A percentile compares a stretch with the other conserved stretches of the same genome.
These are phyloP conservation scores for Heritiera littoralis DNA, from an alignment of 345 rosid species.

Conservation along the genomic window DNA sequence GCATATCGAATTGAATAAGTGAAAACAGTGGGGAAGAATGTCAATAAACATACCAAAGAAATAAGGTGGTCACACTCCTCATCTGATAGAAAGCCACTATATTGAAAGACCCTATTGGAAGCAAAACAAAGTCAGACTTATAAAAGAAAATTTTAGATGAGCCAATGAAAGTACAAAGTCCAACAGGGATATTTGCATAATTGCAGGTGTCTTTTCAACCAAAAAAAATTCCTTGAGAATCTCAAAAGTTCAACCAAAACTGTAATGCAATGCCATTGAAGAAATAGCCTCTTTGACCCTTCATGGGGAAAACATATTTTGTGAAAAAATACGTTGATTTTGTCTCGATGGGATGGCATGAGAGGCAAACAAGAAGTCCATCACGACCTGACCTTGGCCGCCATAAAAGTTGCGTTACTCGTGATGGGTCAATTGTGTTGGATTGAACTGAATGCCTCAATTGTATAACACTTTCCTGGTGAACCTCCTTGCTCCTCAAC, in stretches of 20 bases:
- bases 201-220: not conserved
- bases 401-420: constrained; percentile 75
- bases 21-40: not conserved
- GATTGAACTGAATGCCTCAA: constrained; percentile 34
- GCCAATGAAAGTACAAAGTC: too few species aligned
- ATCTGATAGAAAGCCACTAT: constrained; percentile 58
- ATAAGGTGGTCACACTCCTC: constrained; percentile 78
- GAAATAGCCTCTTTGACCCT: not conserved
- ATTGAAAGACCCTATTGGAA: constrained; percentile 65
- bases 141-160: constrained; percentile 6
- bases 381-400: constrained; percentile 88
- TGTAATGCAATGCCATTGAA: not conserved
- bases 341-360: not conserved
- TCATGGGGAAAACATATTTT: not conserved
- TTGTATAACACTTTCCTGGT: constrained; percentile 18
- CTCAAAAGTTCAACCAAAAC: not conserved
- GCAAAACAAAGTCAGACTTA: constrained; percentile 28
- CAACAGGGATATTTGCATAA: not conserved
- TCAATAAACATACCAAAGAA: constrained; percentile 48
- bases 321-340: not conserved
- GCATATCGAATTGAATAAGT: not conserved
- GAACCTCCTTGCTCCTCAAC: constrained; percentile 50
- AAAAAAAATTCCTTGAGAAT: constrained; percentile 2
- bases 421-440: constrained; percentile 56
- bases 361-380: constrained; percentile 11